Conservation (phyloP, 2,329 filamentous ascomycete genomes). For the Aureobasidium melanogenum region DNA sequence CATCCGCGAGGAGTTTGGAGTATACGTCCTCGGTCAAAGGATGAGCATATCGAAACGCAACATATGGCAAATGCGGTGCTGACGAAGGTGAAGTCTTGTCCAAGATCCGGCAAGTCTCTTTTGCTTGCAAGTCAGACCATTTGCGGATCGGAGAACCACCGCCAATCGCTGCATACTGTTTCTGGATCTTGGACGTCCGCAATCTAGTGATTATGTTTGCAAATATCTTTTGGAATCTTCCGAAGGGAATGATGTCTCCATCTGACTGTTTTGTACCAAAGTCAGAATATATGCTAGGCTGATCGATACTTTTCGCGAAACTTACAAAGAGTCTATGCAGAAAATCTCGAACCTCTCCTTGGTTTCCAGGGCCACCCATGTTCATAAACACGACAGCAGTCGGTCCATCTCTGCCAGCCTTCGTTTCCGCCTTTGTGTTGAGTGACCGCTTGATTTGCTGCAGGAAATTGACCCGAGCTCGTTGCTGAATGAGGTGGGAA, state of each 20-base stretch:
- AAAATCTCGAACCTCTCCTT: conserved; percentile 80
- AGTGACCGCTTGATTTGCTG: not conserved
- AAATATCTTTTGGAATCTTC: not conserved
- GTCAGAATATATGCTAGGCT: conserved; percentile 25
- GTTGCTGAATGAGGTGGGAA: not conserved
- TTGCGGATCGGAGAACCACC: conserved; percentile 96
- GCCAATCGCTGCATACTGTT: conserved; percentile 91
- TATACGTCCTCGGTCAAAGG: conserved; percentile 95
- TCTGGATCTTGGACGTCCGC: conserved; percentile 89
- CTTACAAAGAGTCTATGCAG: conserved; percentile 84
- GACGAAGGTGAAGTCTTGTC: conserved; percentile 86
- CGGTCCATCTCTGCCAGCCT: conserved; percentile 52
- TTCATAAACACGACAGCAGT: conserved; percentile 99
- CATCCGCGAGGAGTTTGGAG: conserved; percentile 68
- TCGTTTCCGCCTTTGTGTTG: not conserved
- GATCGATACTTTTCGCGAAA: conserved; percentile 12
- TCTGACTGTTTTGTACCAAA: not conserved
- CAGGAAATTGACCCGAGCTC: not conserved
- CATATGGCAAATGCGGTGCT: conserved; percentile 93
- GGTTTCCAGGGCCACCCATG: conserved; percentile 91
- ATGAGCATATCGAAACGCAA: conserved; percentile 90
- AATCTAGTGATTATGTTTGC: conserved; percentile 67
- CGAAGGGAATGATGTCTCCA: not conserved
- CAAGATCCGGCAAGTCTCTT: conserved; percentile 94
- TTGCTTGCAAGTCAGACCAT: conserved; percentile 91